Base-by-base conservation (phyloP, 2,329 filamentous ascomycete genomes). In the Beauveria rudraprayagi region DNA sequence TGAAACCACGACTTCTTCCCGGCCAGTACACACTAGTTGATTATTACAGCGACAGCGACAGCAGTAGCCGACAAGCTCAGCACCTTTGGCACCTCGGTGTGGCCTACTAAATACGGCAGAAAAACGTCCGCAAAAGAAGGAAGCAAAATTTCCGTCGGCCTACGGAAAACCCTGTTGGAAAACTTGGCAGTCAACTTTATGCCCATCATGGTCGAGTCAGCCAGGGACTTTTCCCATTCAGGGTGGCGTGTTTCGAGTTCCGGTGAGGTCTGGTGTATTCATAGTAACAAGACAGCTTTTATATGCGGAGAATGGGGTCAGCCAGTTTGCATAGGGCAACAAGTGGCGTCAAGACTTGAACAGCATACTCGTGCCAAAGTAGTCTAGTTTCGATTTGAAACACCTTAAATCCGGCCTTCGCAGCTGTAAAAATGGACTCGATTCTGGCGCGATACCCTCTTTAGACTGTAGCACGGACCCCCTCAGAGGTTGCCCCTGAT, bases 221-320 rank as follows among this genome's bases (percentile, higher is more conserved):
- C 24, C 44, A 22, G 34, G 24, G 24, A 40, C 56, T 43, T 30
- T 2, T 0, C 19, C 40, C 26, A 43, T 22, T 44, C 30, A 28
- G 10, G 17, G 53, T 56, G 60, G 60, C 53, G 60, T 52, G 60
- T 61, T 61, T 61, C 60, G 53, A 8, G 22, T 61, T 61, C 60
- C 53, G 60, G 60, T 56, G 43, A 41, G 37, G 40, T 59, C 51
- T 55, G 44, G 50, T 30, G 57, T 54, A 54, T 54, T 61, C 58
- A 56, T 59, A 54, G 48, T 37, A 52, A 24, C 56, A 51, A 30
- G 46, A 26, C 28, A 14, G 19, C n/a, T 37, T 40, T 40, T 26
- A 26, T 16, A 24, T 22, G 19, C n/a, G 30, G 14, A 22, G 24
- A 16, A 24, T 16, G 9, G 26, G 28, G 28, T 4, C n/a, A 43